phyloP scores from a whole-genome alignment of 768 basidiomycete species.

The Termitomyces titanicus region DNA sequence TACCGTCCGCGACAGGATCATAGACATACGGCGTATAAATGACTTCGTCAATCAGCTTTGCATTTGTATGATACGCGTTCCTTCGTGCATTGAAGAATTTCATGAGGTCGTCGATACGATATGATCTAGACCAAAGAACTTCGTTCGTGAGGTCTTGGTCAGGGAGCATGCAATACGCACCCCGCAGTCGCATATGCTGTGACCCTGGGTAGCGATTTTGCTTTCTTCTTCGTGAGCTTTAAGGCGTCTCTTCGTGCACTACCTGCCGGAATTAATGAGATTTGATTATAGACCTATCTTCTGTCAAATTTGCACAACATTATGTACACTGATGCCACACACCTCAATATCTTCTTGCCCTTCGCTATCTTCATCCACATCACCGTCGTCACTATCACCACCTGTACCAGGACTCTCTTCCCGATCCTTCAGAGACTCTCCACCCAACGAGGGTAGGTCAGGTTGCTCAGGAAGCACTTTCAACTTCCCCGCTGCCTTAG shows the following conservation, averaged over 20 bases:
- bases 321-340: constrained; percentile 14
- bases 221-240: constrained; percentile 90
- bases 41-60: constrained; percentile 86
- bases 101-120: constrained; percentile 82
- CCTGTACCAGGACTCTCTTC: constrained; percentile 45
- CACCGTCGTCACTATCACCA: constrained; percentile 72
- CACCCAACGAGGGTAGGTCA: constrained; percentile 36
- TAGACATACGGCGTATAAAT: constrained; percentile 92
- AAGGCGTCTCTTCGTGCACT: constrained; percentile 90
- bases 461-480: constrained; percentile 88
- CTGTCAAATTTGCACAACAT: background rate
- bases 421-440: constrained; percentile 31
- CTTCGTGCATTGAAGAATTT: constrained; percentile 87
- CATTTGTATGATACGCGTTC: constrained; percentile 79
- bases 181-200: constrained; percentile 94
- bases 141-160: background rate
- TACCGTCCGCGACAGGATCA: constrained; percentile 39
- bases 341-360: constrained; percentile 63
- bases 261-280: constrained; percentile 90
- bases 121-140: constrained; percentile 55
- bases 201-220: constrained; percentile 87
- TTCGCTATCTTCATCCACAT: constrained; percentile 59
- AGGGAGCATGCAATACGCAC: constrained; percentile 37
- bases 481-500: constrained; percentile 81
- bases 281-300: constrained; percentile 84